phyloP scores from a whole-genome alignment of 257 asterid genomes.

The Cinchona pubescens region DNA sequence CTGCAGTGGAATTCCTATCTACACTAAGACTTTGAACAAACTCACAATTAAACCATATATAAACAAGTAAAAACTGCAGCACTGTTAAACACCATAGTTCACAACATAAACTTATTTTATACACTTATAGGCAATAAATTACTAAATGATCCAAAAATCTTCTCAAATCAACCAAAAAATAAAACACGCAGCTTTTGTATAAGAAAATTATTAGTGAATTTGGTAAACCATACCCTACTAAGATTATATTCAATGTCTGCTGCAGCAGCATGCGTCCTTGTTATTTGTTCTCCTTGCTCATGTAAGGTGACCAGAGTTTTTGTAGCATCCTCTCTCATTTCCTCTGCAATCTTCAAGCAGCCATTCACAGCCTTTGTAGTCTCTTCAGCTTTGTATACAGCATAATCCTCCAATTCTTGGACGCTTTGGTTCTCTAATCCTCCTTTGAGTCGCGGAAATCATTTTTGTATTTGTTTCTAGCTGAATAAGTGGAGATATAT shows the following conservation, averaged over 20 bases:
- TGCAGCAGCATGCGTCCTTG: constrained; percentile 74
- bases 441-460: constrained; percentile 63
- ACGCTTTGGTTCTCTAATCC: constrained; percentile 75
- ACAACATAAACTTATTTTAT: background rate
- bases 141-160: too few species aligned
- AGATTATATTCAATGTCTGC: constrained; percentile 90
- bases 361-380: constrained; percentile 62
- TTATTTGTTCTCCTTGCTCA: constrained; percentile 96
- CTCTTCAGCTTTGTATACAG: constrained; percentile 76
- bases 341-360: constrained; percentile 91
- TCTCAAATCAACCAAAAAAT: background rate
- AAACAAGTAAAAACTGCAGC: background rate
- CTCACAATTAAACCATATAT: background rate
- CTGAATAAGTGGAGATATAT: constrained; percentile 35
- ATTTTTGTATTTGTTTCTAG: constrained; percentile 60
- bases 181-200: background rate
- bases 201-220: background rate
- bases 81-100: background rate
- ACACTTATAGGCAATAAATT: background rate
- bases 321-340: constrained; percentile 83
- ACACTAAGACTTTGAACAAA: background rate
- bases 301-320: constrained; percentile 75
- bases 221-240: constrained; percentile 61
- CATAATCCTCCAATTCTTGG: constrained; percentile 72
- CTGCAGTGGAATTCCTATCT: background rate